Evolutionary conservation across 1,284 basidiomycete genomes (phyloP).

Genomic region (Trametes versicolor): DNA sequence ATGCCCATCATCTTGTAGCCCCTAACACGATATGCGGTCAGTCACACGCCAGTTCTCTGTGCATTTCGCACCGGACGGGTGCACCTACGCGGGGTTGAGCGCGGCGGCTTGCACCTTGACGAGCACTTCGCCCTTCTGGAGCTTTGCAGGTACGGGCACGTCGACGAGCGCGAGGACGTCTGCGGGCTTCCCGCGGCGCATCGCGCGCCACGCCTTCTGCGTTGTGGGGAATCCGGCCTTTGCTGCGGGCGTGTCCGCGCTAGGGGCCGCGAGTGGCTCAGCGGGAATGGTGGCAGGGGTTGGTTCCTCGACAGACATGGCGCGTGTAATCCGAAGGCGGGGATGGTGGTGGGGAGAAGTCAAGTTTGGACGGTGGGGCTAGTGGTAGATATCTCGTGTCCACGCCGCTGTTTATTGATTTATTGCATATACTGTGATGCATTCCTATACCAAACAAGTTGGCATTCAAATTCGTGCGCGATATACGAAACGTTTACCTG

Average conservation of each 20-base stretch:
- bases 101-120: conserved; percentile 71
- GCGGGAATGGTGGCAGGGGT: not conserved
- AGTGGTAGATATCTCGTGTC: not conserved
- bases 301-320: conserved; percentile 17
- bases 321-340: not conserved
- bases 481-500: no score
- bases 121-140: conserved; percentile 60
- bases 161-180: conserved; percentile 55
- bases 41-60: not conserved
- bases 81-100: conserved; percentile 71
- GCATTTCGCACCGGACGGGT: not conserved
- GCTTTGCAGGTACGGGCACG: conserved; percentile 55
- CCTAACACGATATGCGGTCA: conserved; percentile 40
- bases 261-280: no score
- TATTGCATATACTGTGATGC: not conserved
- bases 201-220: conserved; percentile 50
- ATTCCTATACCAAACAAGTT: no score
- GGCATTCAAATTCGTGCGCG: no score
- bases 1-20: conserved; percentile 67
- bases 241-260: no score
- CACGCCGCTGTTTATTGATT: not conserved
- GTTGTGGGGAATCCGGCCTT: conserved; percentile 11
- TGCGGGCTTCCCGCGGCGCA: conserved; percentile 49
- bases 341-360: not conserved
- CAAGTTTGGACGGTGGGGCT: not conserved